Conservation (phyloP, 768 basidiomycete genomes). For the Termitomyces sp. region DNA sequence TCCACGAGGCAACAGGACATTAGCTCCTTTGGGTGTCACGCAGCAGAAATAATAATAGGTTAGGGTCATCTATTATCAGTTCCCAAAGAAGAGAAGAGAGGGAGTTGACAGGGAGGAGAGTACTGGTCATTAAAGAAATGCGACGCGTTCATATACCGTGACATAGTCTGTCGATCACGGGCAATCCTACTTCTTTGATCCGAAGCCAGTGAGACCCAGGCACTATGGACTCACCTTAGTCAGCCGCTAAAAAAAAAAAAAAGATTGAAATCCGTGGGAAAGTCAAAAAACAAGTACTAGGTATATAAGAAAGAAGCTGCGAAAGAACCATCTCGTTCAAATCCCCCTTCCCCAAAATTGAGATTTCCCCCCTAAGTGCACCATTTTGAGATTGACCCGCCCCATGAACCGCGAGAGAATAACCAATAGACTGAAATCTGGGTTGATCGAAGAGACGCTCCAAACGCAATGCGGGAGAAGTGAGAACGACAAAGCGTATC, state of each 20-base stretch:
- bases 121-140: no score
- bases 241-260: neutral
- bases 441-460: neutral
- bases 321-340: neutral
- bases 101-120: no score
- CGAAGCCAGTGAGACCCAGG: no score
- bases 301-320: neutral
- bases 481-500: neutral
- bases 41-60: no score
- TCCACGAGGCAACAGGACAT: no score
- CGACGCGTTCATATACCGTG: no score
- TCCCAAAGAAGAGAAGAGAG: no score
- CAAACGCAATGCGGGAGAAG: neutral
- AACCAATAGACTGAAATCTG: neutral
- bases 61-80: no score
- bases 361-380: neutral
- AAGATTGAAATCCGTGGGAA: neutral
- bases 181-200: no score
- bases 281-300: neutral
- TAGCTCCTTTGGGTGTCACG: no score
- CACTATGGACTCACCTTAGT: no score
- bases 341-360: neutral
- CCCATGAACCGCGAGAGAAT: neutral
- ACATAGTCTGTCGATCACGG: no score
- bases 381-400: neutral